Conservation (phyloP, 2,329 filamentous ascomycete species). For the Cryphonectria radicalis region DNA sequence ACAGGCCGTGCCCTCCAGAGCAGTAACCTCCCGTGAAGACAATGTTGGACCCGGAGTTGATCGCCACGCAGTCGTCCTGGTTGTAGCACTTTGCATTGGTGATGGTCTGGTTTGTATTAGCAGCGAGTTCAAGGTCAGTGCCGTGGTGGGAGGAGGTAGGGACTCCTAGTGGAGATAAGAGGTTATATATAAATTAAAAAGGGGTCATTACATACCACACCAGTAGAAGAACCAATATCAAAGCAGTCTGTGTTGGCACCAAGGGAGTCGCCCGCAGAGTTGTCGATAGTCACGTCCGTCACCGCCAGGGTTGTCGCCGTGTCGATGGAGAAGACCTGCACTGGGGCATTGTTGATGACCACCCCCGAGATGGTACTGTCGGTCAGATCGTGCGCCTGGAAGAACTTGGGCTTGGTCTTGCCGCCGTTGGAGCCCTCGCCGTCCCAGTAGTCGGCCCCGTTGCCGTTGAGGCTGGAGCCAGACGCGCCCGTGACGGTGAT, state of each 20-base stretch:
- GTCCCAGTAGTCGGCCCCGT: slow-evolving; percentile 65
- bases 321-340: too few species aligned
- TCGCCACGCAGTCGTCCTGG: slow-evolving; percentile 63
- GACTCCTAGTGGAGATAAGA: too few species aligned
- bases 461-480: slow-evolving; percentile 59
- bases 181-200: too few species aligned
- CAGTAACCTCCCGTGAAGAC: slow-evolving; percentile 47
- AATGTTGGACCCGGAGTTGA: slow-evolving; percentile 56
- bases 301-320: slow-evolving; percentile 44
- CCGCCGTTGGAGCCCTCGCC: slow-evolving; percentile 40
- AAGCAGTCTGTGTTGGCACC: slow-evolving; percentile 59
- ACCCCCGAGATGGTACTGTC: slow-evolving; percentile 32
- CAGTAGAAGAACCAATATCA: slow-evolving; percentile 44
- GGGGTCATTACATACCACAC: too few species aligned
- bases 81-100: slow-evolving; percentile 56
- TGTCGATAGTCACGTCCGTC: slow-evolving; percentile 58
- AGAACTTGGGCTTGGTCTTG: slow-evolving; percentile 26
- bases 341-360: slow-evolving; percentile 47
- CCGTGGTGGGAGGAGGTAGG: too few species aligned
- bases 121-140: too few species aligned
- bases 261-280: slow-evolving; percentile 50
- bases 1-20: slow-evolving; percentile 57
- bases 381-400: slow-evolving; percentile 40
- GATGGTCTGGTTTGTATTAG: slow-evolving; percentile 43
- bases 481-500: slow-evolving; percentile 57